Base-by-base conservation (phyloP, 768 basidiomycete genomes). In the Kwoniella newhampshirensis region DNA sequence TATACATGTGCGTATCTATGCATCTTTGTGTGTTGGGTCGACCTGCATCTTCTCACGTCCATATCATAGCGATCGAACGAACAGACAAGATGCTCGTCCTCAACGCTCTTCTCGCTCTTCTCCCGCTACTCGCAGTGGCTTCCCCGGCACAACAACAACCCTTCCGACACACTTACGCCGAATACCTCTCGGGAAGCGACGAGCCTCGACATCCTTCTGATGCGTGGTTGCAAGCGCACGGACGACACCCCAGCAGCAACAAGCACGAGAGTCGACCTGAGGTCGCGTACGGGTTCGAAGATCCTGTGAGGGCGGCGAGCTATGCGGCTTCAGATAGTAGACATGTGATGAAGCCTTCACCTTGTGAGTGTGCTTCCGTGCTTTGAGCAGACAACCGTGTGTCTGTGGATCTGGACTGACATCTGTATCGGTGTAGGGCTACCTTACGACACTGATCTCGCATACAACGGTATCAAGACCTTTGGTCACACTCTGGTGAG, bases 181-280 rank as follows among this genome's bases (percentile, higher is more conserved):
- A 55, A 47, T 55, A 55, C 32, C 43, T 55, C 6, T 45, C 54
- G 11, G 54, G 54, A 11, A 55, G 43, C 30, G 27, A 41, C n/a
- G 54, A 55, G 43, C 54, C 54, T 46, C 54, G 54, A 32, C 54
- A 55, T 32, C 54, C 54, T n/a, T 9, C 36, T 6, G n/a, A n/a
- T n/a, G n/a, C n/a, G n/a, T n/a, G n/a, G n/a, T n/a, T n/a, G n/a
- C n/a, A n/a, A n/a, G n/a, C n/a, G n/a, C n/a, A n/a, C n/a, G n/a
- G n/a, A n/a, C n/a, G 42, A 8, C 40, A 28, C 17, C 52, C 17
- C 26, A 32, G 48, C 18, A 50, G 28, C 11, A 50, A 46, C n/a
- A n/a, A n/a, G n/a, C n/a, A n/a, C n/a, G n/a, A n/a, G 36, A 11
- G 13, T n/a, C 23, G 48, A 35, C 48, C 48, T 20, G 30, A 11